Conservation (phyloP, 2,329 filamentous ascomycete genomes). For the Pseudogymnoascus sp. region DNA sequence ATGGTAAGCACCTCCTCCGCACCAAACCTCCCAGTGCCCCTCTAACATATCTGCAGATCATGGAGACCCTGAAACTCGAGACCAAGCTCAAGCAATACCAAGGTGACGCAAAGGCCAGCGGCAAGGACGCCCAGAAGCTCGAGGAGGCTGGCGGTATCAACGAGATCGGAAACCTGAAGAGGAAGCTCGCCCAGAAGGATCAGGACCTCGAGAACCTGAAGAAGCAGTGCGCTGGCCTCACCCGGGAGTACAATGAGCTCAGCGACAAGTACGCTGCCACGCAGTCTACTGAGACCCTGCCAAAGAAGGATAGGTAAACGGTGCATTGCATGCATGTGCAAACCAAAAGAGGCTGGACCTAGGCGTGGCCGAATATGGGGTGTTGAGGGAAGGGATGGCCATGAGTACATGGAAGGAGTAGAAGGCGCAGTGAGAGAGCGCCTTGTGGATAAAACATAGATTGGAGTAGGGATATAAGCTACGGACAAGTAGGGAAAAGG, state of each 20-base stretch:
- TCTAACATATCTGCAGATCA: slow-evolving; percentile 80
- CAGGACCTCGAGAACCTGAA: slow-evolving; percentile 78
- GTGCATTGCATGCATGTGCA: neutral
- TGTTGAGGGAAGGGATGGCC: neutral
- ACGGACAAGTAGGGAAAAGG: neutral
- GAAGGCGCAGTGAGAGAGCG: neutral
- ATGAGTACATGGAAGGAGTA: neutral
- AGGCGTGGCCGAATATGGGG: neutral
- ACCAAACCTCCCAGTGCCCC: slow-evolving; percentile 91
- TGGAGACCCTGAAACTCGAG: slow-evolving; percentile 58
- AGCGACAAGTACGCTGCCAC: slow-evolving; percentile 69
- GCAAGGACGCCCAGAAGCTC: slow-evolving; percentile 65
- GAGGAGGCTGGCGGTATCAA: slow-evolving; percentile 64
- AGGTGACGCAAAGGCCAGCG: slow-evolving; percentile 50
- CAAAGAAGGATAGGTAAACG: slow-evolving; percentile 44
- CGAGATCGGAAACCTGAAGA: slow-evolving; percentile 62
- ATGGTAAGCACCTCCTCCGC: slow-evolving; percentile 63
- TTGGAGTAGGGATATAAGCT: slow-evolving; percentile 2
- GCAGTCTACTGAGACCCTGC: slow-evolving; percentile 37
- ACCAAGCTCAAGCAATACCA: slow-evolving; percentile 82
- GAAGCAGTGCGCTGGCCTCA: slow-evolving; percentile 82
- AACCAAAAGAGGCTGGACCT: neutral
- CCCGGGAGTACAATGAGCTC: slow-evolving; percentile 76
- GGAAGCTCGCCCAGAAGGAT: slow-evolving; percentile 65
- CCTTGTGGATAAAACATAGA: neutral